phyloP scores from a whole-genome alignment of 192 early-diverging fungal genomes.

The Gaertneriomyces sp. region DNA sequence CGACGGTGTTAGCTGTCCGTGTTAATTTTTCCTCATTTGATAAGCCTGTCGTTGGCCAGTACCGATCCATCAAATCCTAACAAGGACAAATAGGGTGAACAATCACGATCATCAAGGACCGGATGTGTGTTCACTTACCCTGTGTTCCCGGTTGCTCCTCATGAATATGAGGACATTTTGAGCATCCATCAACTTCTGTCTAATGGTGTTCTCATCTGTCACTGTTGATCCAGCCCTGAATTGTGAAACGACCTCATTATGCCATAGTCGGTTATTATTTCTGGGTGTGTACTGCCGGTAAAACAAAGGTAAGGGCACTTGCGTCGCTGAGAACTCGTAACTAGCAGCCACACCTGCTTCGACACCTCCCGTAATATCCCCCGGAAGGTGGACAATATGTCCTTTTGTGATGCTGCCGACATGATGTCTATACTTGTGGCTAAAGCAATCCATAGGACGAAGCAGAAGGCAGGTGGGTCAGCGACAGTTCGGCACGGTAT shows the following conservation, averaged over 20 bases:
- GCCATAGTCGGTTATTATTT: conserved; percentile 30
- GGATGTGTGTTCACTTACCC: conserved; percentile 3
- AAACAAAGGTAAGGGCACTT: not conserved
- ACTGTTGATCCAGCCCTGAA: conserved; percentile 11
- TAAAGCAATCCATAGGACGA: not conserved
- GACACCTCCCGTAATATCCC: conserved; percentile 33
- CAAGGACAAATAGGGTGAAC: not conserved
- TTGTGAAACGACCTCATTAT: conserved; percentile 10
- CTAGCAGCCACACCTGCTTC: conserved; percentile 16
- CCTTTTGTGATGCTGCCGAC: conserved; percentile 9
- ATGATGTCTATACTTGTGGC: not conserved
- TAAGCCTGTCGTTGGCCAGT: conserved; percentile 34
- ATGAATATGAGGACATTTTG: conserved; percentile 20
- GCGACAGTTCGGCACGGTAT: not conserved
- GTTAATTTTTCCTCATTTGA: conserved; percentile 29
- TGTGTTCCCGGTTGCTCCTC: conserved; percentile 19
- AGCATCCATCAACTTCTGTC: not conserved
- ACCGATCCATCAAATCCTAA: conserved; percentile 37
- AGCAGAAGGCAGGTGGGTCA: not conserved
- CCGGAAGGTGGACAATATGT: conserved; percentile 20
- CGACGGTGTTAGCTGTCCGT: conserved; percentile 37
- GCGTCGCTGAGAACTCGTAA: not conserved
- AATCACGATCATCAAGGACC: not conserved
- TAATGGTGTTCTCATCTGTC: not conserved
- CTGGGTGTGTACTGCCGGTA: conserved; percentile 12